Conservation (phyloP, 345 rosid genomes). For the Psidium guajava region DNA sequence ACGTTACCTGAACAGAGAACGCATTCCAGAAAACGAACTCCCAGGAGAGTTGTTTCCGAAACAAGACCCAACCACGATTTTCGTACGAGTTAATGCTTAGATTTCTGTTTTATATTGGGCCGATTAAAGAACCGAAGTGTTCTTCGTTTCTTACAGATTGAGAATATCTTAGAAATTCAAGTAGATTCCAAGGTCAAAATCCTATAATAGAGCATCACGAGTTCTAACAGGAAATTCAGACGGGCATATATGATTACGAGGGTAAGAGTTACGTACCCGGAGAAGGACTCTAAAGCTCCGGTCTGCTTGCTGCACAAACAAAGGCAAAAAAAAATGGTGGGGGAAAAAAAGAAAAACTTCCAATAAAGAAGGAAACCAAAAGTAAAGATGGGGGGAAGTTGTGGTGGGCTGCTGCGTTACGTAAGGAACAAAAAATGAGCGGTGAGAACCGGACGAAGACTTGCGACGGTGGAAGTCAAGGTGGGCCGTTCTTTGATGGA, state of each 20-base stretch:
- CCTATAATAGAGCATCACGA: neutral
- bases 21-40: neutral
- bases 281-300: neutral
- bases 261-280: neutral
- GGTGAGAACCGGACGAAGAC: neutral
- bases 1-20: no score
- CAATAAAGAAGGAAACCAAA: neutral
- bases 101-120: neutral
- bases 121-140: neutral
- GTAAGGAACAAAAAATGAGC: neutral
- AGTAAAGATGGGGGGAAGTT: neutral
- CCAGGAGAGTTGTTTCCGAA: accelerated
- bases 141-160: neutral
- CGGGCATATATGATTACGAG: neutral
- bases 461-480: neutral
- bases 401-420: accelerated
- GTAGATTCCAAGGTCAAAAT: neutral
- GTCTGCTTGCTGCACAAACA: neutral
- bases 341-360: neutral
- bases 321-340: neutral
- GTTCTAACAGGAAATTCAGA: neutral
- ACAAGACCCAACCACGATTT: neutral
- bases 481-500: no score
- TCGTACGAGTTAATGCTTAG: neutral
- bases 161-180: neutral